phyloP scores from a whole-genome alignment of 2,329 filamentous ascomycete species.

The Thielaviopsis cerberus region DNA sequence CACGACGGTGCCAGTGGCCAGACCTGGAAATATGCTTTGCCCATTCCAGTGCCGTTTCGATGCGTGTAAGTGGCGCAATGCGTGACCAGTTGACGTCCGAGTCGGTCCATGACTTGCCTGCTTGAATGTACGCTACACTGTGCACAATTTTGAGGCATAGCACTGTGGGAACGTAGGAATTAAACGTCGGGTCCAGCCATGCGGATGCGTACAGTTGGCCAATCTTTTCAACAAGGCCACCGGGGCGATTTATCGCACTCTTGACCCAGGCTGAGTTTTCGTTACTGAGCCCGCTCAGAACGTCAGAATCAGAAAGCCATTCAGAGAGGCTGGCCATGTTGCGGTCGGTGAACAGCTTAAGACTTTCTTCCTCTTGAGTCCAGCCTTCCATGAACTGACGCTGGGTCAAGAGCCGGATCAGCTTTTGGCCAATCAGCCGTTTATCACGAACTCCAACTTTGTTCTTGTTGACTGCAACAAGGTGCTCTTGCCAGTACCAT shows the following conservation, averaged over 20 bases:
- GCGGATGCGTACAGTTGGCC: slow-evolving; percentile 22
- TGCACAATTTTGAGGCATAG: slow-evolving; percentile 28
- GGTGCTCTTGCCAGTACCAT: slow-evolving; percentile 28
- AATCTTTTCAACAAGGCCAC: slow-evolving; percentile 21
- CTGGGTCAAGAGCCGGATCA: slow-evolving; percentile 23
- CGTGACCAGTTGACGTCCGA: slow-evolving; percentile 21
- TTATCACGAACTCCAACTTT: slow-evolving; percentile 17
- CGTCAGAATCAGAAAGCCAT: slow-evolving; percentile 21
- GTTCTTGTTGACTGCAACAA: slow-evolving; percentile 19
- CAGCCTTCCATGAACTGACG: slow-evolving; percentile 22
- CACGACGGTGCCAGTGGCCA: slow-evolving; percentile 22
- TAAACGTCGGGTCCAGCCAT: slow-evolving; percentile 21
- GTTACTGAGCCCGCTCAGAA: slow-evolving; percentile 16
- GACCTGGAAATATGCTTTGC: slow-evolving; percentile 18
- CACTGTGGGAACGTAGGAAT: slow-evolving; percentile 22
- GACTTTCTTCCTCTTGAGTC: slow-evolving; percentile 25
- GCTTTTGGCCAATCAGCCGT: slow-evolving; percentile 17
- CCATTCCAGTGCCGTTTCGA: slow-evolving; percentile 22
- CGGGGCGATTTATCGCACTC: slow-evolving; percentile 15
- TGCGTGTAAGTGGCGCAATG: slow-evolving; percentile 19
- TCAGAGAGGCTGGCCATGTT: slow-evolving; percentile 21
- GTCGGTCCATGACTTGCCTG: slow-evolving; percentile 21
- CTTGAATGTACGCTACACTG: slow-evolving; percentile 22
- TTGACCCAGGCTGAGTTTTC: slow-evolving; percentile 19
- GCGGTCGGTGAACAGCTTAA: slow-evolving; percentile 23